Conservation (phyloP, 1,139 yeast genomes). For the Saccharomycopsis phalli region DNA sequence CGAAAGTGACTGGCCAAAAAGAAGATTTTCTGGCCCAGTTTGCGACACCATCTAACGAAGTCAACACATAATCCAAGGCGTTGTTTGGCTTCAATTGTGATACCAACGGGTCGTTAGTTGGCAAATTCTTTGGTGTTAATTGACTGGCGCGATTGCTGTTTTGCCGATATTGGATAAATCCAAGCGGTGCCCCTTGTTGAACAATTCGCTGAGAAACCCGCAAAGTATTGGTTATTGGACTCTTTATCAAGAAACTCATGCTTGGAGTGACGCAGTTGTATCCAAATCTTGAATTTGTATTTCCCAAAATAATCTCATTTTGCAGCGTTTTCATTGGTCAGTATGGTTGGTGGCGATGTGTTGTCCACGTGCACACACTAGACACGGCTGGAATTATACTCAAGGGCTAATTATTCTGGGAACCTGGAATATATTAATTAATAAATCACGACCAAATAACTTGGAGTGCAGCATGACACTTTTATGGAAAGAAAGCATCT, state of each 20-base stretch:
- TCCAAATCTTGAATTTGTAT: conserved; percentile 4
- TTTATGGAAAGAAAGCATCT: too few relatives aligned
- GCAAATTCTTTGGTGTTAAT: conserved; percentile 27
- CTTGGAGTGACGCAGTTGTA: background rate
- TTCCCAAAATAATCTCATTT: conserved; percentile 13
- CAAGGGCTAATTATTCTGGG: too few relatives aligned
- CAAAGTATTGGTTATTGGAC: background rate
- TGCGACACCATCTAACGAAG: conserved; percentile 76
- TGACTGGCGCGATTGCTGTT: conserved; percentile 17
- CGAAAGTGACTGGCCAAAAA: conserved; percentile 92
- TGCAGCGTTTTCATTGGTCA: conserved; percentile 14
- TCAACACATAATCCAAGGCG: conserved; percentile 73
- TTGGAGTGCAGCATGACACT: too few relatives aligned
- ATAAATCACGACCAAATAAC: too few relatives aligned
- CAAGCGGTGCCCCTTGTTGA: conserved; percentile 5
- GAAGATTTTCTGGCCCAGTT: conserved; percentile 92
- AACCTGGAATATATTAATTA: too few relatives aligned
- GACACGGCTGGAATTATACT: too few relatives aligned
- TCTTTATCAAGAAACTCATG: conserved; percentile 14
- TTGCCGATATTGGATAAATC: conserved; percentile 16
- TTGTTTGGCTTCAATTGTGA: conserved; percentile 42
- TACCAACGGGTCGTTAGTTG: conserved; percentile 46
- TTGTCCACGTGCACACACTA: too few relatives aligned
- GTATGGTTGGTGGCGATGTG: conserved; percentile 2
- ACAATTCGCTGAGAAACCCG: background rate